phyloP scores from a whole-genome alignment of 2,329 filamentous ascomycete species.

The Talaromyces sp. region DNA sequence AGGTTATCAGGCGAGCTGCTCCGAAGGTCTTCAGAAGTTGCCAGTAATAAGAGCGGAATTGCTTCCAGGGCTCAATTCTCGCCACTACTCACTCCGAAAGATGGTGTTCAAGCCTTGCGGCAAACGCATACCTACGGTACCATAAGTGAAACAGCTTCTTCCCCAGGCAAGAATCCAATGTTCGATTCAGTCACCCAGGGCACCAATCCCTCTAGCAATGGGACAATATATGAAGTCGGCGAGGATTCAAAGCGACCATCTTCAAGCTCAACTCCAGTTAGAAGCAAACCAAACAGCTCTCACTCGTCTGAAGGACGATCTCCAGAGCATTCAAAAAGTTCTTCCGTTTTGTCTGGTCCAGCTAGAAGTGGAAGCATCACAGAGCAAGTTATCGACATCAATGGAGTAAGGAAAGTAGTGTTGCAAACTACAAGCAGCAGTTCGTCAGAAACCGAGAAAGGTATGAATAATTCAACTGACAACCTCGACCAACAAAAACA shows the following conservation, averaged over 20 bases:
- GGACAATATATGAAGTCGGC: conserved; percentile 1
- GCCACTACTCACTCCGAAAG: conserved; percentile 2
- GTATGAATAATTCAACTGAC: background rate
- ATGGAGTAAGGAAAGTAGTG: conserved; percentile 69
- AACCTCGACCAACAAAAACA: background rate
- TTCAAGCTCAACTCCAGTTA: background rate
- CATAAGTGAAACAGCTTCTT: background rate
- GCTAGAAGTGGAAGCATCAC: conserved; percentile 72
- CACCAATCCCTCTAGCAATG: conserved; percentile 24
- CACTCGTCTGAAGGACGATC: conserved; percentile 18
- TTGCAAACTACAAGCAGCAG: conserved; percentile 61
- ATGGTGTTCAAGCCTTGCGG: conserved; percentile 26
- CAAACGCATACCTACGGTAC: conserved; percentile 10
- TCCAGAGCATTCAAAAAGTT: conserved; percentile 17
- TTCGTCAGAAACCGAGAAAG: conserved; percentile 30
- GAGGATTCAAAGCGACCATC: background rate
- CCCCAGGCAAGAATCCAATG: background rate
- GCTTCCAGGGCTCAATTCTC: background rate
- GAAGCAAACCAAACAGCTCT: conserved; percentile 19
- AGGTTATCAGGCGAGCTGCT: conserved; percentile 39
- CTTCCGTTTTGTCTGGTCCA: conserved; percentile 39
- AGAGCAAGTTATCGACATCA: conserved; percentile 68
- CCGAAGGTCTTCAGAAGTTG: conserved; percentile 50
- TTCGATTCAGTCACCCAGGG: background rate
- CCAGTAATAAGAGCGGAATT: conserved; percentile 18